Evolutionary conservation across 768 basidiomycete genomes (phyloP), one percentile per base, ranked within the genome.

Genomic region (Pleurotus tuber-regium): DNA sequence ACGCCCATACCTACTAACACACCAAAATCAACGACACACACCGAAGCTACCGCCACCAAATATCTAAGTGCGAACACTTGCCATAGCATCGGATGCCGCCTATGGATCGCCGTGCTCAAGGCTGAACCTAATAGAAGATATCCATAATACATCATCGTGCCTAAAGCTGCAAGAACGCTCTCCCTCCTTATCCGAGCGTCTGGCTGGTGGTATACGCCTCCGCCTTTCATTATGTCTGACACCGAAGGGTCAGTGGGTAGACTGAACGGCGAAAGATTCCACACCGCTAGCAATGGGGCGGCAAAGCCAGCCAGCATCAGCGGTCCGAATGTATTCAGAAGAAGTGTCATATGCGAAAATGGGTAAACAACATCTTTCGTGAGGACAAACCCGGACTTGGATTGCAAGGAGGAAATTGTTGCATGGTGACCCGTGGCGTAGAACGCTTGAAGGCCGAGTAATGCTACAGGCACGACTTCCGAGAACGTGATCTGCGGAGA

Each of bases 11-110:
- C 89, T 11, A 87, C 25, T 43, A 92, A 47, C 18, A 88, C 68
- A 1, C 75, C 87, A 0, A 85, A 31, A 67, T 98, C 96, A 2
- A 91, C 81, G 1, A 79, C 79, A 2, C 92, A 35, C 30, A 96
- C 64, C 24, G 78, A 77, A 3, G 82, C 60, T 0, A 80, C 91
- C 0, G 79, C 88, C 12, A 80, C 64, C 86, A 98, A 94, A 64
- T 95, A 97, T 55, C 96, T 71, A 55, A 96, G 97, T 30, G 95
- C 96, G 61, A 98, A 99, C 3, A 98, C 86, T 70, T 98, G 98
- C 97, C 97, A 99, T 19, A 98, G 93, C 94, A 97, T 97, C 57
- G 96, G 66, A 64, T 98, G 94, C 39, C 93, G 66, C 56, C 93
- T 69, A 46, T 95, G 68, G 59, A 84, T 79, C 7, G 92, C 88